Evolutionary conservation across 345 rosid genomes (phyloP).

Genomic region (Linum lewisii): DNA sequence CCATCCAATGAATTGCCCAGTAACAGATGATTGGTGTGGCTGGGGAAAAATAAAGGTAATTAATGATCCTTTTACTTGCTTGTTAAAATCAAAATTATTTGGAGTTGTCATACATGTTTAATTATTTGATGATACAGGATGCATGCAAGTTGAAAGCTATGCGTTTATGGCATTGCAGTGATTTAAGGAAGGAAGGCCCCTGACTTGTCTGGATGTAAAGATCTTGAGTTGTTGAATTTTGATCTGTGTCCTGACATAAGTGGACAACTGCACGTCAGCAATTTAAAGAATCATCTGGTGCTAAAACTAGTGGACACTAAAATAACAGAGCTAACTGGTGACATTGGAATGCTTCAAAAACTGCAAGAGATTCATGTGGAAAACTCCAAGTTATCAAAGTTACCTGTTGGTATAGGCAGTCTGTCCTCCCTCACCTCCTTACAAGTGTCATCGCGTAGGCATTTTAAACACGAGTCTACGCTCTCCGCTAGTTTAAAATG

Average conservation of each 20-base stretch:
- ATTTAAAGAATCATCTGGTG: neutral
- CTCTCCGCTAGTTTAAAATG: too few species aligned
- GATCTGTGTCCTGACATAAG: neutral
- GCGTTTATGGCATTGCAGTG: neutral
- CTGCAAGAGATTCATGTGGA: neutral
- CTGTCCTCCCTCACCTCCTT: too few species aligned
- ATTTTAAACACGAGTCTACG: too few species aligned
- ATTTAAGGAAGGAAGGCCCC: neutral
- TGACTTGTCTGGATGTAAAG: neutral
- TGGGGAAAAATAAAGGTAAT: neutral
- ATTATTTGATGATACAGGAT: neutral
- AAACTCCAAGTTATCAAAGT: too few species aligned
- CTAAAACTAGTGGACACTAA: too few species aligned
- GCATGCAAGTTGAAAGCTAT: neutral
- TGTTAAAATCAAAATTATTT: too few species aligned
- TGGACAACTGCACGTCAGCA: neutral
- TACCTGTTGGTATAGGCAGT: too few species aligned
- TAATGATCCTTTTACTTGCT: neutral
- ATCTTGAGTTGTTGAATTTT: neutral
- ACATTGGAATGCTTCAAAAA: neutral
- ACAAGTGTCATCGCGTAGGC: too few species aligned
- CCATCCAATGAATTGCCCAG: neutral
- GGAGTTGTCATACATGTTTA: too few species aligned
- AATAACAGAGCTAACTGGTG: neutral
- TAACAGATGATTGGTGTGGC: neutral